These are phyloP conservation scores for Biancaea sappan DNA, from an alignment of 306 rosid genomes.

Conservation along the genomic window DNA sequence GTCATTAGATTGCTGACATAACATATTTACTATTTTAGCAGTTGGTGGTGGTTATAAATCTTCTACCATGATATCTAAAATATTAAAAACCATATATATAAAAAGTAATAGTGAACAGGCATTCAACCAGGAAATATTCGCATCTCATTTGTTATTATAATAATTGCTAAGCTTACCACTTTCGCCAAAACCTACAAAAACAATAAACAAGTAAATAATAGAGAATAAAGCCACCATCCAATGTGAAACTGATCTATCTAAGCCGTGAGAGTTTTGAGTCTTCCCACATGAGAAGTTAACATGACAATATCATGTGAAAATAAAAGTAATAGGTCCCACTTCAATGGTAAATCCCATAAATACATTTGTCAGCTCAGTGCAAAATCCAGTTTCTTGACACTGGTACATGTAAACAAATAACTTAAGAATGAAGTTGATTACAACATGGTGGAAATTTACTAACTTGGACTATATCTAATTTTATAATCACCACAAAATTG, in stretches of 20 bases:
- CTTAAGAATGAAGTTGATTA: slow-evolving; percentile 42
- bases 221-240: neutral
- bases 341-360: neutral
- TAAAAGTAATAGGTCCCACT: no score
- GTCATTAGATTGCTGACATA: neutral
- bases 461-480: slow-evolving; percentile 25
- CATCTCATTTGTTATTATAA: neutral
- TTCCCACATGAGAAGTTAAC: no score
- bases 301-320: no score
- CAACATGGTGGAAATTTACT: slow-evolving; percentile 10
- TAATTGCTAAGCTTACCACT: neutral
- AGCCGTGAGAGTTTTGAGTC: neutral
- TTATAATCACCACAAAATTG: slow-evolving; percentile 37
- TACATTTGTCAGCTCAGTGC: slow-evolving; percentile 21
- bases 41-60: no score
- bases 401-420: slow-evolving; percentile 25
- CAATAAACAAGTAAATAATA: slow-evolving; percentile 3
- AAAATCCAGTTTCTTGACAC: slow-evolving; percentile 21
- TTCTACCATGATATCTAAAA: neutral
- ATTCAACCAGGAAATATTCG: neutral
- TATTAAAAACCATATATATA: no score
- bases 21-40: neutral
- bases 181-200: neutral
- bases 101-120: no score
- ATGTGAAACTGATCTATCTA: neutral